Evolutionary conservation across 2,329 filamentous ascomycete genomes (phyloP), one percentile per base, ranked within the genome.

Genomic region (Pyricularia pennisetigena): DNA sequence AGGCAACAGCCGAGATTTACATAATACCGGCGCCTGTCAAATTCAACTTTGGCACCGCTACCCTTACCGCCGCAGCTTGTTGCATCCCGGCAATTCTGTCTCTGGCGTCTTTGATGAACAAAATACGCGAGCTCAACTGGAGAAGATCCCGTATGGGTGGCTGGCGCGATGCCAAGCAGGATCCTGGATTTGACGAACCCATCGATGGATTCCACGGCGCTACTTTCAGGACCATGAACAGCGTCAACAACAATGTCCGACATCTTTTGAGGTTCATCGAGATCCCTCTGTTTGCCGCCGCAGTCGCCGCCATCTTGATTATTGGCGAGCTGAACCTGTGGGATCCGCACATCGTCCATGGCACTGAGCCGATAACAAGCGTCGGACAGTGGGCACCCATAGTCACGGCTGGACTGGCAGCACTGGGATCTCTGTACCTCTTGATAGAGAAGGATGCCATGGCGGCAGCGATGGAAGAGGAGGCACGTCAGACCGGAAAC

Each of bases 301-400:
- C 85, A 1, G 84, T 89, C 0, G 69, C 89, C 0, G 82, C 85
- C 1, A 85, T 90, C 5, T 77, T 90, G 3, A 78, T 88, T 4
- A 75, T 87, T 0, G 88, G 88, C 0, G 88, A 90, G 75, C 79
- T 80, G 35, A 90, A 91, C 71, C 87, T 90, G 71, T 90, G 82
- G 71, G 89, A 85, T 65, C 24, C 68, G 0, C 85, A 84, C 68
- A 79, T 90, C 3, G 72, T 70, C 0, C 88, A 85, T 69, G 81
- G 88, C 70, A 89, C 85, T 0, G 88, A 91, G 70, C 86, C 87
- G 0, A 85, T 90, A 67, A 79, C 79, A 5, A 88, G 83, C 70
- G 81, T 90, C 65, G 82, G 85, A 49, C 85, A 88, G 77, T 88
- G 86, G 86, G 82, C 81, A 16, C 85, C 86, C 0, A 83, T 88